Conservation (phyloP, 164 flowering plant genomes). For the Taxillus chinensis region DNA sequence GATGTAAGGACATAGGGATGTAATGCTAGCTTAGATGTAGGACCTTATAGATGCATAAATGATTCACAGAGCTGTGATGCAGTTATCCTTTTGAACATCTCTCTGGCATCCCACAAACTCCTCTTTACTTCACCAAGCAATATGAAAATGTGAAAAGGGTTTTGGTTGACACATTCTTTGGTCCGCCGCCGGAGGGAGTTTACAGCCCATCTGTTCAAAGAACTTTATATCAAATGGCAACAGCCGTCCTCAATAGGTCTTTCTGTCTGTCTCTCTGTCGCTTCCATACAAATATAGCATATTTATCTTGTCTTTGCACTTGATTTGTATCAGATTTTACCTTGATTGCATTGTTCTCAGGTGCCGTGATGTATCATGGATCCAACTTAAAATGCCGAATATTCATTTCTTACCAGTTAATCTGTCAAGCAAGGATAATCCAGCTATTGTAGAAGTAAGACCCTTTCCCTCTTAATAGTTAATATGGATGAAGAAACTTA, state of each 20-base stretch:
- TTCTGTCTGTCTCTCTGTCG: conserved; percentile 9
- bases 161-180: conserved; percentile 69
- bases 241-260: conserved; percentile 67
- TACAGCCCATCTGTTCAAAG: conserved; percentile 93
- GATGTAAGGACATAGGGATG: neutral
- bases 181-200: conserved; percentile 70
- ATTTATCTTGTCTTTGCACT: neutral
- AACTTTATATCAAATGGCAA: conserved; percentile 80
- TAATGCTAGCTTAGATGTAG: too few species aligned
- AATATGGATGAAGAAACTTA: neutral
- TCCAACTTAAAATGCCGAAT: conserved; percentile 92
- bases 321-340: neutral
- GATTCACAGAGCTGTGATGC: conserved; percentile 7
- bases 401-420: conserved; percentile 92
- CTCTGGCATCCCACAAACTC: conserved; percentile 36
- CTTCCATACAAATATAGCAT: neutral
- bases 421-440: conserved; percentile 56
- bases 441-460: conserved; percentile 70
- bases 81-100: conserved; percentile 61
- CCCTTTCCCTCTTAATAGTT: neutral
- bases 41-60: neutral
- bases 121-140: conserved; percentile 46
- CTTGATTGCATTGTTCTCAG: conserved; percentile 33
- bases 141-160: conserved; percentile 57
- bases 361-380: conserved; percentile 54